Evolutionary conservation across 257 asterid species (phyloP).

Genomic region (Jasminum sambac): DNA sequence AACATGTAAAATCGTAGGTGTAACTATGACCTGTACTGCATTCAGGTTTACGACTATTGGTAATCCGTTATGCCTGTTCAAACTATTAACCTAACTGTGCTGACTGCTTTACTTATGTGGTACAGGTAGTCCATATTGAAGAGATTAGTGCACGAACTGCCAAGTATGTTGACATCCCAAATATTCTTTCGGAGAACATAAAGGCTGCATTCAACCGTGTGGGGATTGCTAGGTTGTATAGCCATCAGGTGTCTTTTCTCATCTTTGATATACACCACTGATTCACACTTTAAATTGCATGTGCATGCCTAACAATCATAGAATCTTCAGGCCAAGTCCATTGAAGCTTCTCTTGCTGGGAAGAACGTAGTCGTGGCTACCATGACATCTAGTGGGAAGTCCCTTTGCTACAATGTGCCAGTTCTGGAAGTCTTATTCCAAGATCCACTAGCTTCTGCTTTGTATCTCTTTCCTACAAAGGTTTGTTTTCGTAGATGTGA

Average conservation of each 20-base stretch:
- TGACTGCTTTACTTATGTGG: conserved; percentile 27
- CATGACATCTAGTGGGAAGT: conserved; percentile 98
- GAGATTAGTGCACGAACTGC: conserved; percentile 64
- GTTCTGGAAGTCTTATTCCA: conserved; percentile 73
- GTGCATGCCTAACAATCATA: conserved; percentile 23
- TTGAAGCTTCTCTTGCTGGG: conserved; percentile 86
- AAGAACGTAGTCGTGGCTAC: conserved; percentile 91
- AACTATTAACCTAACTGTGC: conserved; percentile 19
- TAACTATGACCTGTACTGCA: neutral
- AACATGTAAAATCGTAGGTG: neutral
- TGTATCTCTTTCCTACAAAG: conserved; percentile 96
- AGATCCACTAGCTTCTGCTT: conserved; percentile 71
- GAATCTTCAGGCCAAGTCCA: conserved; percentile 67
- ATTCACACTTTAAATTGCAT: conserved; percentile 10
- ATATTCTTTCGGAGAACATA: conserved; percentile 61
- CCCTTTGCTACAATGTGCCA: conserved; percentile 96
- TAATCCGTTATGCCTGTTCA: conserved; percentile 15
- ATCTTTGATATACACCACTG: conserved; percentile 11
- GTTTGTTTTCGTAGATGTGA: conserved; percentile 34
- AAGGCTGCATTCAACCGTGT: conserved; percentile 59
- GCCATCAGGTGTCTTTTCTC: conserved; percentile 72
- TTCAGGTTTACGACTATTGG: conserved; percentile 16
- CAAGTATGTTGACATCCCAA: conserved; percentile 71
- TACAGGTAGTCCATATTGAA: conserved; percentile 87
- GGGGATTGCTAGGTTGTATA: conserved; percentile 74